Conservation (phyloP, 2,329 filamentous ascomycete genomes). For the Trichoderma lentiforme region DNA sequence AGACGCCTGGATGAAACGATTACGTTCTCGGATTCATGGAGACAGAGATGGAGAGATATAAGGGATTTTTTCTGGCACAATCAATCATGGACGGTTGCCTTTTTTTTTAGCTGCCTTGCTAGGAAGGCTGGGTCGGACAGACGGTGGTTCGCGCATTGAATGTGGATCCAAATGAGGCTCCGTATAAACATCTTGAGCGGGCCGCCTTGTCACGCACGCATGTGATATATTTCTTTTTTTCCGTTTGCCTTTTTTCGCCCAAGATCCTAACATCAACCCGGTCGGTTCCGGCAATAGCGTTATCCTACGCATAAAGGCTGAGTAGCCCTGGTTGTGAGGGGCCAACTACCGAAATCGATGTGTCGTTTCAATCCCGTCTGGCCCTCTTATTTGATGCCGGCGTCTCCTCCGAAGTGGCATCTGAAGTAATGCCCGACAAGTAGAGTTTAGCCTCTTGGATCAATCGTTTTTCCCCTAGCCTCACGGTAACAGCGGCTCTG, state of each 20-base stretch:
- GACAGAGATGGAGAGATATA: neutral
- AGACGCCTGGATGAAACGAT: neutral
- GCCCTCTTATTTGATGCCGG: conserved; percentile 31
- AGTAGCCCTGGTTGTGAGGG: neutral
- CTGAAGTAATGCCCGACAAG: conserved; percentile 23
- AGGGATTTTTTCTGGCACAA: neutral
- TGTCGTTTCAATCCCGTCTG: conserved; percentile 22
- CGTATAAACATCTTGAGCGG: neutral
- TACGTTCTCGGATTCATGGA: neutral
- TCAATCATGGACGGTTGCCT: conserved; percentile 2
- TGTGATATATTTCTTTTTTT: neutral
- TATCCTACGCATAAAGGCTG: neutral
- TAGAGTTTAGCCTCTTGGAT: conserved; percentile 50
- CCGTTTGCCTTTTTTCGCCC: neutral
- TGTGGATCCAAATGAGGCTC: conserved; percentile 1
- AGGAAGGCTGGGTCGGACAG: neutral
- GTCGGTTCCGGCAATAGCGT: neutral
- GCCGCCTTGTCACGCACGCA: neutral
- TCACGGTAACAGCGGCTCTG: conserved; percentile 63
- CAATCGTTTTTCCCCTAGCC: conserved; percentile 69
- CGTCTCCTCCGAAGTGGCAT: conserved; percentile 21
- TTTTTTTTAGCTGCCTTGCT: conserved; percentile 2
- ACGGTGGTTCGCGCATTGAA: neutral
- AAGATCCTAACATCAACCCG: neutral
- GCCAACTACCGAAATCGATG: neutral